These are phyloP conservation scores for Trichoderma sp. DNA, from an alignment of 2,329 filamentous ascomycete species.

Conservation along the genomic window DNA sequence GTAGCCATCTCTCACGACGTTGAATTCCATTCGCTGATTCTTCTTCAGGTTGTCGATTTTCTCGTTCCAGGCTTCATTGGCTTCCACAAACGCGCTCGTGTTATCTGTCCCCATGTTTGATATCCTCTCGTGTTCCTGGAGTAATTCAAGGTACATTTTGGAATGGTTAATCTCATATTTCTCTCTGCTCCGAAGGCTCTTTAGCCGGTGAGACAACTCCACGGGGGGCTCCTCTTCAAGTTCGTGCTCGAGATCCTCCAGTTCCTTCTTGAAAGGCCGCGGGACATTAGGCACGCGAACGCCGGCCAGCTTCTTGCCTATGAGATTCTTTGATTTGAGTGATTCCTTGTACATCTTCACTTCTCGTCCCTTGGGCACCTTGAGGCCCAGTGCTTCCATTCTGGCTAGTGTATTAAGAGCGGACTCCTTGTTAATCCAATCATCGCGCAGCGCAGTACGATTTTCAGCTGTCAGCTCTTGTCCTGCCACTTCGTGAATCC, in stretches of 20 bases:
- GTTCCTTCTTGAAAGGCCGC: conserved; percentile 43
- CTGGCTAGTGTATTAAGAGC: conserved; percentile 38
- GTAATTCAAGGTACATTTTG: conserved; percentile 31
- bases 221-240: conserved; percentile 17
- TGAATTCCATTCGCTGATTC: conserved; percentile 37
- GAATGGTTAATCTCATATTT: conserved; percentile 26
- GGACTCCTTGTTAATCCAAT: conserved; percentile 48
- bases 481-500: conserved; percentile 57
- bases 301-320: conserved; percentile 33
- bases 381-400: conserved; percentile 47
- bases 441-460: conserved; percentile 43
- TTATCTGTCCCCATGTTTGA: conserved; percentile 24
- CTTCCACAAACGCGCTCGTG: conserved; percentile 29
- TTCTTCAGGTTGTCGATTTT: conserved; percentile 35
- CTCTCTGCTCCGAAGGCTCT: conserved; percentile 31
- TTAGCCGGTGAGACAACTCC: conserved; percentile 25
- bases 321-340: conserved; percentile 25
- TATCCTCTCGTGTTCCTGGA: conserved; percentile 35
- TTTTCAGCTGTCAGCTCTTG: conserved; percentile 33
- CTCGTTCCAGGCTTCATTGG: conserved; percentile 37
- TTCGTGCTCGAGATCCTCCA: conserved; percentile 39
- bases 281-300: conserved; percentile 30
- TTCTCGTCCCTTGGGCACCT: conserved; percentile 47
- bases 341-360: conserved; percentile 30
- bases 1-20: conserved; percentile 51